These are phyloP conservation scores for Talaromyces sp. DNA, from an alignment of 2,329 filamentous ascomycete species.

Conservation along the genomic window DNA sequence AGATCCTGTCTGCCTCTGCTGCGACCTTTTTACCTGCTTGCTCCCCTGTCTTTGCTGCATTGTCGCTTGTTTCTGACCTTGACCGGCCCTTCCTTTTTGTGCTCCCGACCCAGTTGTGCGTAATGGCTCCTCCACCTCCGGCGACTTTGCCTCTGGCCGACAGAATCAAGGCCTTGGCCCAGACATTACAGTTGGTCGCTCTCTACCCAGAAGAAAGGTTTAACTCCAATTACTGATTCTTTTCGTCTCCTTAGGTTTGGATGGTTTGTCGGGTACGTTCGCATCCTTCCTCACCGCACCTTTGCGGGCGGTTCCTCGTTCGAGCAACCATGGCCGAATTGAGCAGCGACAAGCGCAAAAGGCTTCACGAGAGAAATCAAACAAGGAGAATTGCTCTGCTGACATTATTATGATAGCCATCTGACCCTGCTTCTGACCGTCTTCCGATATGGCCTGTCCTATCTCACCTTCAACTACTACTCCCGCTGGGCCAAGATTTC, in stretches of 20 bases:
- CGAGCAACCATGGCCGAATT: not conserved
- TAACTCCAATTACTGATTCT: not conserved
- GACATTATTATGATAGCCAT: constrained; percentile 56
- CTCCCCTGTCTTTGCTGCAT: not conserved
- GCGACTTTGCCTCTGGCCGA: constrained; percentile 64
- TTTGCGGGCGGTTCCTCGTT: not conserved
- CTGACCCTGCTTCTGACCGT: constrained; percentile 78
- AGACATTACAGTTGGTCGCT: constrained; percentile 65
- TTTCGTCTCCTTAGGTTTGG: constrained; percentile 42
- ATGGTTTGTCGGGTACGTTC: constrained; percentile 72
- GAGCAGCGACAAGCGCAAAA: not conserved
- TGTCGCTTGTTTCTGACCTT: not conserved
- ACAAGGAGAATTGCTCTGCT: constrained; percentile 11
- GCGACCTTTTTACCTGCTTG: not conserved
- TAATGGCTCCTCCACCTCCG: constrained; percentile 69
- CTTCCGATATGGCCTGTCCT: constrained; percentile 76
- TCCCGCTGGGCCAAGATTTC: constrained; percentile 70
- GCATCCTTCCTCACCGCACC: constrained; percentile 9
- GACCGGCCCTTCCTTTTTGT: constrained; percentile 1
- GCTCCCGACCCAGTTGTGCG: constrained; percentile 6
- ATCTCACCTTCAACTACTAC: constrained; percentile 82
- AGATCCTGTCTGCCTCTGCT: not conserved
- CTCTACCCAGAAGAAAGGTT: not conserved
- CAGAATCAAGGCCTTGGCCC: constrained; percentile 69
- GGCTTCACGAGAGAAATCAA: not conserved